These are phyloP conservation scores for Ceriops tagal DNA, from an alignment of 345 rosid genomes.

Conservation along the genomic window DNA sequence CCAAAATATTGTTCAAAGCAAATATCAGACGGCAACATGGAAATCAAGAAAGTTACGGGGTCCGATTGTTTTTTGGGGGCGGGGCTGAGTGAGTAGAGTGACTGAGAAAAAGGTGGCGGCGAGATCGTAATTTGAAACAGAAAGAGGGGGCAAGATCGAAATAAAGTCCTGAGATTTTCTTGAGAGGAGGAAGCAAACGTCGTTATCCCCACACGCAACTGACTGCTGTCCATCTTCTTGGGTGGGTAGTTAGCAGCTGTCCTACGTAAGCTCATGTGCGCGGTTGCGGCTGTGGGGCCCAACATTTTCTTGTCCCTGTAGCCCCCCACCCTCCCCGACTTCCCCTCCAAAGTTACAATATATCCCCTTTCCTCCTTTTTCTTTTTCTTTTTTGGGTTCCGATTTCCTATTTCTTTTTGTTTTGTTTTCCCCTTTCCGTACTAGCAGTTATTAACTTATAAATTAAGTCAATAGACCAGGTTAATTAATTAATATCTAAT, in stretches of 20 bases:
- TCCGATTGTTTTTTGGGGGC: no score
- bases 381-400: no score
- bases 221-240: constrained; percentile 17
- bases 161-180: background rate
- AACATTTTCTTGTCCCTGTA: background rate
- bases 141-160: background rate
- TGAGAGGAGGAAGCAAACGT: background rate
- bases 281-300: constrained; percentile 33
- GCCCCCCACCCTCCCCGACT: background rate
- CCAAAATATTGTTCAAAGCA: no score
- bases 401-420: no score
- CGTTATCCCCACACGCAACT: constrained; percentile 12
- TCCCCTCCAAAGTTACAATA: background rate
- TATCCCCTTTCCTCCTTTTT: no score
- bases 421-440: no score
- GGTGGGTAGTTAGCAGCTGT: constrained; percentile 26
- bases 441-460: no score
- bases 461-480: no score
- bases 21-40: no score
- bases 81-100: no score
- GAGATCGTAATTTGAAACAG: background rate
- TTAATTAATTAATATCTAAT: no score
- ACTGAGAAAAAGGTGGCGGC: background rate
- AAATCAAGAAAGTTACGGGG: no score
- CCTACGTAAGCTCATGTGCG: constrained; percentile 28